Evolutionary conservation across 345 rosid genomes (phyloP).

Genomic region (Cardamine occulta): DNA sequence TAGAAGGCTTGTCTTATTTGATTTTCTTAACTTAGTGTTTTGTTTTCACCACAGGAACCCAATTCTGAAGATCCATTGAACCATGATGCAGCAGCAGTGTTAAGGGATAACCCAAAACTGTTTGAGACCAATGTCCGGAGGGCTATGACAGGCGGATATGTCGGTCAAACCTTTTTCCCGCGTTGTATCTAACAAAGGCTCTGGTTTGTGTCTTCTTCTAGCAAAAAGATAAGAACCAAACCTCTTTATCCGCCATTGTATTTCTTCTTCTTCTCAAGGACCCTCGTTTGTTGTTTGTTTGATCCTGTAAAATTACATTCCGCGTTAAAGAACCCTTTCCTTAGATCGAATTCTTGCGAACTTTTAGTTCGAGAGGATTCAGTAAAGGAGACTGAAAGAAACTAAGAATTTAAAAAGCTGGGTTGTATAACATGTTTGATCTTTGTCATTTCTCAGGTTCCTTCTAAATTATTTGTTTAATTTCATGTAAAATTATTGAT

Average conservation of each 20-base stretch:
- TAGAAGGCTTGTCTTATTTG: not conserved
- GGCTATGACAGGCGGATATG: constrained; percentile 83
- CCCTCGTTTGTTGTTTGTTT: constrained; percentile 42
- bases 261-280: constrained; percentile 12
- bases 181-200: constrained; percentile 60
- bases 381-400: constrained; percentile 23
- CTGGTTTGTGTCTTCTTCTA: constrained; percentile 33
- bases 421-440: constrained; percentile 35
- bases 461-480: not conserved
- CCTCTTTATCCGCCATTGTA: constrained; percentile 34
- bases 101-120: constrained; percentile 80
- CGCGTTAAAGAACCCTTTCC: constrained; percentile 3
- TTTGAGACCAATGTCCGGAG: constrained; percentile 73
- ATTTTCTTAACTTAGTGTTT: not conserved
- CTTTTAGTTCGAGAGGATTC: constrained; percentile 30
- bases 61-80: constrained; percentile 94
- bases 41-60: constrained; percentile 64
- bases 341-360: constrained; percentile 15
- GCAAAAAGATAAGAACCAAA: constrained; percentile 29
- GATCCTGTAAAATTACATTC: constrained; percentile 37
- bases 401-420: constrained; percentile 27
- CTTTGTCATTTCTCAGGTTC: constrained; percentile 14
- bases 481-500: not conserved
- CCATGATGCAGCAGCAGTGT: constrained; percentile 85
- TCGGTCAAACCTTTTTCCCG: constrained; percentile 73